Evolutionary conservation across 1,139 yeast species (phyloP), one percentile per base, ranked within the genome.

Genomic region (Taphrina sp.): DNA sequence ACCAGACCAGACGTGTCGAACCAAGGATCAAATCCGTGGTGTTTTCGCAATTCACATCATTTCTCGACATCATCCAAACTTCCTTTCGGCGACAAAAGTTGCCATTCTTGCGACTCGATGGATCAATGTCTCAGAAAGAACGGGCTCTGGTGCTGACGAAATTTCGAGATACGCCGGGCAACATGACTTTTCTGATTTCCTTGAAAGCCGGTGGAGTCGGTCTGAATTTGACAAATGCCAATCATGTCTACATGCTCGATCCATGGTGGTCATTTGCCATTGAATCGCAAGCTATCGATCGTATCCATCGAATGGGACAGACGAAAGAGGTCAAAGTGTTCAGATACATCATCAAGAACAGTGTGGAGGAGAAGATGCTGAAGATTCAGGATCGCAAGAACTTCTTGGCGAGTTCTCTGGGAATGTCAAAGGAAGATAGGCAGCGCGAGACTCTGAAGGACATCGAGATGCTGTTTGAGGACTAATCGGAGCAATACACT

Each of bases 261-360:
- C 97, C 97, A 0, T 92, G 96, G 95, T 92, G 97, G 97, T 85
- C 94, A 23, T 95, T 88, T 42, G 88, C 95, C 57, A 81, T 87
- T 39, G 97, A 92, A 66, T 88, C 87, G 42, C 97, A 92, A 69
- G 97, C 97, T 0, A 88, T 92, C 62, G 97, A 92, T 69, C 78
- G 97, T 65, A 79, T 92, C 24, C 97, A 92, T 66, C 76, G 97
- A 62, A 85, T 92, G 68, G 97, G 97, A 0, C 97, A 92, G 67
- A 73, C 73, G 14, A 61, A 57, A 34, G 79, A 76, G 34, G 97
- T 92, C 19, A 80, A 79, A 60, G 92, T 92, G 16, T 74, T 80
- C 1, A 71, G 97, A 60, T 89, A 90, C 64, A 87, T 92, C 42
- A 81, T 89, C 70, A 83, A 83, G 63, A 81, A 83, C 55, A 81